Evolutionary conservation across 805 yeast species (phyloP), one percentile per base, ranked within the genome.

Genomic region (Saturnispora saitoi): DNA sequence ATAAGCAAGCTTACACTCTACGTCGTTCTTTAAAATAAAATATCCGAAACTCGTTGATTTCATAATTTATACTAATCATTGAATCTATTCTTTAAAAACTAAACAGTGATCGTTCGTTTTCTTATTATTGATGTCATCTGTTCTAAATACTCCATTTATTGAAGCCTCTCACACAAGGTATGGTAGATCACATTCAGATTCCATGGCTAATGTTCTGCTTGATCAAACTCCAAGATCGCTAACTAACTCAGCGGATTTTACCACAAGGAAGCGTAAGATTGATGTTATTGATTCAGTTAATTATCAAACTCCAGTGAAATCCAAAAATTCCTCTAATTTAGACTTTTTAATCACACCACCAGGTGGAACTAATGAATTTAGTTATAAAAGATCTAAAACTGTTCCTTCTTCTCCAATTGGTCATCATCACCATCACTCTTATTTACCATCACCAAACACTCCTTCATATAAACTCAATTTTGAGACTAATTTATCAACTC

Each of bases 141-240:
- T 37, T 12, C n/a, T 37, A 22, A 22, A 37, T 22, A 37, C 28
- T 22, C 41, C 41, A 4, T 29, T 22, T 24, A 38, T 15, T 48
- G 41, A 22, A 14, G 22, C 26, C 29, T 22, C 41, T 8, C 26
- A 37, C 19, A 37, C 51, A 38, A 58, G 55, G 41, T 66, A 61
- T 48, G 45, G 57, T 7, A 54, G 67, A 56, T 64, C 68, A 17
- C 66, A 61, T 28, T 60, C 65, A 20, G 67, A 64, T 48, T 57
- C 66, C 4, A 60, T 64, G 20, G 57, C 59, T 43, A 28, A 60
- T 52, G 51, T 51, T 19, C 56, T 59, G 62, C 34, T 54, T 20
- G 54, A 52, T 32, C 63, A 62, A 26, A 58, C 60, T 50, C 54
- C 60, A 19, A 32, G 45, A 14, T 17, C 41, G 20, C 14, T 48